A percentile compares a stretch with the other conserved stretches of the same genome.
Evolutionary conservation across 2,329 filamentous ascomycete species (phyloP).

Genomic region (Magnaporthales sp.): DNA sequence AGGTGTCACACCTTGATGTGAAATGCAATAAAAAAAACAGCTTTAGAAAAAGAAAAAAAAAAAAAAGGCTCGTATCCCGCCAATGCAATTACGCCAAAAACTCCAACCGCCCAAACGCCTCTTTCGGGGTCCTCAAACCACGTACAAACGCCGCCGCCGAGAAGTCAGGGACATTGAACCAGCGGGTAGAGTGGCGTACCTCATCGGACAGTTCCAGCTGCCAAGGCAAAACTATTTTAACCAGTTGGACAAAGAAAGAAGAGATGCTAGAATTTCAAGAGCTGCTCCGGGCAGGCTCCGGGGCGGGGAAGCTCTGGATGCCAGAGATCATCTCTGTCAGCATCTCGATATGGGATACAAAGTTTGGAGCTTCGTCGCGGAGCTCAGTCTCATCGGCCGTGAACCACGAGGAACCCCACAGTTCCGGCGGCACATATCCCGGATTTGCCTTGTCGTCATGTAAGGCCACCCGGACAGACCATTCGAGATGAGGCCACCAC

Average conservation of each 20-base stretch:
- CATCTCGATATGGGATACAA: constrained; percentile 36
- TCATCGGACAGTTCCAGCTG: not conserved
- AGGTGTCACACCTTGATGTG: not conserved
- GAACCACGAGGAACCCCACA: constrained; percentile 47
- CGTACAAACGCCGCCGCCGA: not conserved
- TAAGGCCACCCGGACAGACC: constrained; percentile 51
- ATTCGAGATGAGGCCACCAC: constrained; percentile 55
- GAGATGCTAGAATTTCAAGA: not conserved
- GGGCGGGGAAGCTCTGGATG: constrained; percentile 6
- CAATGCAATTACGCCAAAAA: not conserved
- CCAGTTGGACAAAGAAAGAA: not conserved
- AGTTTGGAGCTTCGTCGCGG: constrained; percentile 22
- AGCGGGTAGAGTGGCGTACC: not conserved
- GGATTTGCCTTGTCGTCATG: constrained; percentile 41
- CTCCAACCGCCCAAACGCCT: not conserved
- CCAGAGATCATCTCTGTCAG: constrained; percentile 28
- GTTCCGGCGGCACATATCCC: constrained; percentile 41
- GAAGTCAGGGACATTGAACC: not conserved
- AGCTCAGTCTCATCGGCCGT: constrained; percentile 28
- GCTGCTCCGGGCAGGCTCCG: constrained; percentile 1
- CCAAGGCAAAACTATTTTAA: no score
- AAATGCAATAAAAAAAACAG: not conserved
- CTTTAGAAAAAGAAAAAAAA: not conserved
- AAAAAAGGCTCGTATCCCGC: not conserved
- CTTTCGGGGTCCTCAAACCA: not conserved